Percentiles rank a stretch among this genome's conserved stretches.
These are phyloP conservation scores for Chaetomium sp. DNA, from an alignment of 2,329 filamentous ascomycete genomes.

Conservation along the genomic window DNA sequence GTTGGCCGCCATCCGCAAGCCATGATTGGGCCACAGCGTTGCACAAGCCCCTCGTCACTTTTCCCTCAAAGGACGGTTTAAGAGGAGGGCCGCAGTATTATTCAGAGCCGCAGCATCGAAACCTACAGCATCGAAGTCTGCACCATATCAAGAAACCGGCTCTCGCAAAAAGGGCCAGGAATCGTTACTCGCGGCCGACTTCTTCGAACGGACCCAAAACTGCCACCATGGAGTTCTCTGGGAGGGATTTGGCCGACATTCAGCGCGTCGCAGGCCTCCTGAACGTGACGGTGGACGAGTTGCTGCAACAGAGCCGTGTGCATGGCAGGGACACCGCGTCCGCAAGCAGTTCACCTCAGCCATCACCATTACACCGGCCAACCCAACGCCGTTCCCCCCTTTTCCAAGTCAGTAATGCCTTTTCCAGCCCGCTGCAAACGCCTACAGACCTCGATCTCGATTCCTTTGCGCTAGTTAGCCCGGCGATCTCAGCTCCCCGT, in stretches of 20 bases:
- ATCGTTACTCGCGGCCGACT: background rate
- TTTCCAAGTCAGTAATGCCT: background rate
- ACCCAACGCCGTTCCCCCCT: background rate
- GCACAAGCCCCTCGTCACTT: constrained; percentile 9
- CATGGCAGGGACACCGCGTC: constrained; percentile 5
- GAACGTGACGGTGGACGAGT: constrained; percentile 22
- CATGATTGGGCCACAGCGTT: constrained; percentile 17
- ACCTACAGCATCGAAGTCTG: background rate
- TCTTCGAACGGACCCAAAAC: background rate
- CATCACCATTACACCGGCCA: background rate
- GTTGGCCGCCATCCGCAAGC: constrained; percentile 6
- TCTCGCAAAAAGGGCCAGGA: background rate
- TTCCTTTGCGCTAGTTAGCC: background rate
- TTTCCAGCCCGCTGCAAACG: background rate
- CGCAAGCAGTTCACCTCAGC: constrained; percentile 1
- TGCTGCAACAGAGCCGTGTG: constrained; percentile 19
- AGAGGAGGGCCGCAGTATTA: background rate
- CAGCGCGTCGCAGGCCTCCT: constrained; percentile 22
- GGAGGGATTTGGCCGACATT: constrained; percentile 20
- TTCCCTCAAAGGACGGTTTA: background rate
- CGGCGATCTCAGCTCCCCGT: background rate
- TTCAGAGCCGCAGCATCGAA: background rate
- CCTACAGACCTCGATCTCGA: constrained; percentile 9
- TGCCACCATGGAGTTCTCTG: constrained; percentile 20
- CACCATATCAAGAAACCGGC: constrained; percentile 15